Percentiles rank a stretch among this genome's conserved stretches.
Conservation (phyloP, 2,329 filamentous ascomycete species). For the Fusarium sp. region DNA sequence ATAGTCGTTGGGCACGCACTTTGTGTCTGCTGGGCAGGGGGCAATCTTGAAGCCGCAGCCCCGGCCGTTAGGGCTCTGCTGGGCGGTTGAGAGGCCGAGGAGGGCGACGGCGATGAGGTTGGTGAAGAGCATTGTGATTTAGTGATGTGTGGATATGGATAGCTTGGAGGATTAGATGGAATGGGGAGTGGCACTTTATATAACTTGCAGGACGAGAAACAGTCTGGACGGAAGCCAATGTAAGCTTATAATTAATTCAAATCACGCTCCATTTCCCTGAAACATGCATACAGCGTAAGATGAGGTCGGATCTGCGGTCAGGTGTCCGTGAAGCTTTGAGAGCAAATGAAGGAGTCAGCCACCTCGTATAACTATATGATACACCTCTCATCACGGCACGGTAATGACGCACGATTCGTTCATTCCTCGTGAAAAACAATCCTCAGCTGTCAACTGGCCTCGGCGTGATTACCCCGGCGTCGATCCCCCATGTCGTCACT, state of each 20-base stretch:
- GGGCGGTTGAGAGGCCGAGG: conserved; percentile 29
- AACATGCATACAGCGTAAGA: background rate
- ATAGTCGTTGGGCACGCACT: conserved; percentile 39
- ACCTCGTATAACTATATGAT: conserved; percentile 26
- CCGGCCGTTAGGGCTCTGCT: conserved; percentile 13
- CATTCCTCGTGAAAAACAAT: background rate
- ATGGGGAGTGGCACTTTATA: conserved; percentile 10
- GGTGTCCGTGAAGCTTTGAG: background rate
- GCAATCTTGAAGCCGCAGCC: conserved; percentile 47
- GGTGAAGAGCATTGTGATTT: conserved; percentile 39
- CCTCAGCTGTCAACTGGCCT: background rate
- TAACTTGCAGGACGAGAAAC: background rate
- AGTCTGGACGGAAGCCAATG: background rate
- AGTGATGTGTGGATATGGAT: background rate
- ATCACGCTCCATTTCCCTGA: background rate
- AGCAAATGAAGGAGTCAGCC: conserved; percentile 19
- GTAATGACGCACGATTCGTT: conserved; percentile 14
- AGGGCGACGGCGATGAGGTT: conserved; percentile 32
- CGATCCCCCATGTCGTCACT: conserved; percentile 4
- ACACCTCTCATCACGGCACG: background rate
- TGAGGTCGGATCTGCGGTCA: background rate
- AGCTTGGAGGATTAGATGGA: background rate
- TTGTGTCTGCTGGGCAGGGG: conserved; percentile 41
- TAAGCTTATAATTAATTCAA: conserved; percentile 1
- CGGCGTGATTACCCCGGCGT: background rate